These are phyloP conservation scores for Xylariaceae sp. DNA, from an alignment of 2,329 filamentous ascomycete species.

Conservation along the genomic window DNA sequence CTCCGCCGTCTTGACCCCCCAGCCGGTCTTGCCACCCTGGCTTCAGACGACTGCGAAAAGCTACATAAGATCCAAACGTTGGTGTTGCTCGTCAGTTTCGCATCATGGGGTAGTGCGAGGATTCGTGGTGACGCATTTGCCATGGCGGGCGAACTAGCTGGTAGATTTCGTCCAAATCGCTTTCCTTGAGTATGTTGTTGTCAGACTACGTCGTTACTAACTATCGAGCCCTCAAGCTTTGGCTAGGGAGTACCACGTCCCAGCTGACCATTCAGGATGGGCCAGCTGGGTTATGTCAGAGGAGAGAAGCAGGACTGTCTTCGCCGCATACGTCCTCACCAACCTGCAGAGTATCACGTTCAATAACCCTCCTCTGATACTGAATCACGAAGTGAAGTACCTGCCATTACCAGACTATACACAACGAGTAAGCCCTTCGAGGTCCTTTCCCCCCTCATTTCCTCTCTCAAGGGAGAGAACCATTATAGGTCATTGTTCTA, in stretches of 20 bases:
- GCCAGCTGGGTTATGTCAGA: slow-evolving; percentile 46
- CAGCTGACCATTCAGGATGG: too few species aligned
- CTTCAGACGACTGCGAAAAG: too few species aligned
- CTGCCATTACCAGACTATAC: slow-evolving; percentile 49
- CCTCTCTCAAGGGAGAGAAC: too few species aligned
- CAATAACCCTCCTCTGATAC: slow-evolving; percentile 52
- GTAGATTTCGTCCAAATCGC: background rate
- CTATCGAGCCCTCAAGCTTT: slow-evolving; percentile 8
- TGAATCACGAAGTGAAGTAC: slow-evolving; percentile 49
- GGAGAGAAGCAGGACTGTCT: slow-evolving; percentile 48
- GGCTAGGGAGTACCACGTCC: slow-evolving; percentile 9
- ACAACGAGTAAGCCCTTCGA: slow-evolving; percentile 2
- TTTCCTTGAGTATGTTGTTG: too few species aligned
- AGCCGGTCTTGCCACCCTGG: background rate
- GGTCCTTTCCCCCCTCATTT: too few species aligned
- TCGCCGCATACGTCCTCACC: slow-evolving; percentile 45
- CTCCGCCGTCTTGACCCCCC: slow-evolving; percentile 1
- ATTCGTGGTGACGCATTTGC: slow-evolving; percentile 21
- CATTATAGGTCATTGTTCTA: background rate
- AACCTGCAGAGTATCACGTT: slow-evolving; percentile 58
- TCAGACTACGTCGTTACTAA: too few species aligned
- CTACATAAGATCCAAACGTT: slow-evolving; percentile 36
- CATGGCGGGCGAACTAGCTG: slow-evolving; percentile 21
- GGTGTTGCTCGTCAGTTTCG: slow-evolving; percentile 29
- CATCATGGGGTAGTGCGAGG: slow-evolving; percentile 21